A percentile compares a stretch with the other conserved stretches of the same genome.
Evolutionary conservation across 352 stramenopile species (phyloP).

Genomic region (Pythium utonaiense): DNA sequence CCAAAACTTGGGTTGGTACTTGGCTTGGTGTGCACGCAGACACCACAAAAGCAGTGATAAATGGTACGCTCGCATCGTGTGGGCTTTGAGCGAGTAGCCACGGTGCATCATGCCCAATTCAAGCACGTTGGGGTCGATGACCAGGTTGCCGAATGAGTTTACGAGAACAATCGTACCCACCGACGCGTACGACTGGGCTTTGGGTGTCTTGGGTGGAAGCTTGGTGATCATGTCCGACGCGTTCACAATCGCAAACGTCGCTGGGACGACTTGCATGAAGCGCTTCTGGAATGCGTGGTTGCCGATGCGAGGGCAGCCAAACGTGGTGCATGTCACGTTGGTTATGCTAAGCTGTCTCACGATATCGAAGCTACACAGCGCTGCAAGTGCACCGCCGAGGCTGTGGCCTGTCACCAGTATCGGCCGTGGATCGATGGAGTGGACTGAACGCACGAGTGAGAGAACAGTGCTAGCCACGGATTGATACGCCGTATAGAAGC

Average conservation of each 20-base stretch:
- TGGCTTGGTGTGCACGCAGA: constrained; percentile 28
- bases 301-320: constrained; percentile 37
- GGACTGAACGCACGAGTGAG: constrained; percentile 13
- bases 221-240: constrained; percentile 39
- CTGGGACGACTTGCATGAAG: constrained; percentile 30
- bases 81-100: constrained; percentile 37
- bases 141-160: constrained; percentile 40
- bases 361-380: constrained; percentile 39
- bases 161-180: constrained; percentile 38
- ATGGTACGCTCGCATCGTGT: constrained; percentile 38
- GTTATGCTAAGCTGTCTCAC: constrained; percentile 25
- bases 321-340: constrained; percentile 39
- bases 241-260: constrained; percentile 43
- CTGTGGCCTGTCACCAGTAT: constrained; percentile 41
- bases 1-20: constrained; percentile 36
- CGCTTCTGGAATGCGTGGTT: constrained; percentile 39
- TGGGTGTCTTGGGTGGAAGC: constrained; percentile 35
- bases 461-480: constrained; percentile 34
- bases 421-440: constrained; percentile 20
- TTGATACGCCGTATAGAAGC: constrained; percentile 39
- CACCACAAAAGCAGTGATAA: constrained; percentile 42
- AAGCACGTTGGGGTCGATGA: constrained; percentile 39
- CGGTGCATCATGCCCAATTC: constrained; percentile 35
- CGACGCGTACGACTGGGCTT: constrained; percentile 33
- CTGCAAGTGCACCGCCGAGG: constrained; percentile 37